Evolutionary conservation across 192 early-diverging fungal genomes (phyloP), one percentile per base, ranked within the genome.

Genomic region (Spinellus fusiger): DNA sequence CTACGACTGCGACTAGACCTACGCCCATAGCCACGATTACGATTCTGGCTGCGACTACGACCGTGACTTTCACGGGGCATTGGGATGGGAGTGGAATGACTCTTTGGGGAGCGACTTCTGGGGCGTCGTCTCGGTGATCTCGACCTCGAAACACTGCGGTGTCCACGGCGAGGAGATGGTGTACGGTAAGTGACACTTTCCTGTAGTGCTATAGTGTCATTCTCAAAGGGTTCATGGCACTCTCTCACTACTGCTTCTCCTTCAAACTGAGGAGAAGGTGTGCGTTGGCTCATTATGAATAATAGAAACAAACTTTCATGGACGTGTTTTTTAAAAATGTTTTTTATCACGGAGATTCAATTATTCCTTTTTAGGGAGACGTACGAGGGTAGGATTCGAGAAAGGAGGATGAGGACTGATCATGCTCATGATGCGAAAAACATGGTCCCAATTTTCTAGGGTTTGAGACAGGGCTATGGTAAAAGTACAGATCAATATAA

Each of bases 141-240:
- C n/a, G 56, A 61, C 37, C 22, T 48, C 48, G 56, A 56, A 34
- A 37, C 48, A 44, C 31, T 47, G 25, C 44, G 62, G 27, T 49
- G 58, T 23, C 54, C 62, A 44, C 49, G 56, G 35, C 49, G 54
- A 40, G 53, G 64, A 40, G 44, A 61, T 51, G 31, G 29, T 34
- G 59, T 49, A 34, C 59, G 59, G 27, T 46, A 50, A 20, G 47
- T n/a, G 56, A 58, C 18, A 37, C 38, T 58, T 37, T 47, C n/a
- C 35, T 40, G 4, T 52, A 15, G 25, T 52, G 18, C 15, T 52
- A 29, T 22, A 35, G 40, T 38, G 34, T 40, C 27, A 28, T 1
- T n/a, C 35, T 40, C 23, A 35, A 59, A 49, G 29, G 46, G 57
- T 38, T 25, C 46, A 61, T 35, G 20, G 9, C 26, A 49, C 35